Evolutionary conservation across 345 rosid genomes (phyloP).

Genomic region (Salix brachista): DNA sequence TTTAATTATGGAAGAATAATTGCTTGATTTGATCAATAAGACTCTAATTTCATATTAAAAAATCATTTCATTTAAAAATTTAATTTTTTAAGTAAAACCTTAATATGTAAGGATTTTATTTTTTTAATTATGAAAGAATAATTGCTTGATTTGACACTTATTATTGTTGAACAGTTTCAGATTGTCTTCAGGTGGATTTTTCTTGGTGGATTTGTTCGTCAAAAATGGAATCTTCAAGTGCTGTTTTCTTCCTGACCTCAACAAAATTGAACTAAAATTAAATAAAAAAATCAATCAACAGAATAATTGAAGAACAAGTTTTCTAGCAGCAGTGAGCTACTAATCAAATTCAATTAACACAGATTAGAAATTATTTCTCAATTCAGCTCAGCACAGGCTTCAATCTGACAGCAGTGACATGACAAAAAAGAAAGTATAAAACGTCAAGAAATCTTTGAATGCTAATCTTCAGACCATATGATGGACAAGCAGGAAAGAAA

Average conservation of each 20-base stretch:
- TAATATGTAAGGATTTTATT: too few species aligned
- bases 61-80: too few species aligned
- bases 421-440: too few species aligned
- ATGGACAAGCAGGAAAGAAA: too few species aligned
- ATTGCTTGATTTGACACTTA: slow-evolving; percentile 4
- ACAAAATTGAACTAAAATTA: too few species aligned
- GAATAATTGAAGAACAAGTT: not conserved
- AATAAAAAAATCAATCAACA: not conserved
- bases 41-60: too few species aligned
- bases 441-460: too few species aligned
- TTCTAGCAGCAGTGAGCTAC: not conserved
- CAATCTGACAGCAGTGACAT: too few species aligned
- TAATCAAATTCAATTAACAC: not conserved
- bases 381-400: too few species aligned
- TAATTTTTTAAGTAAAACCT: too few species aligned
- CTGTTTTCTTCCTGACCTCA: too few species aligned
- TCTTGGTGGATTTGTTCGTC: slow-evolving; percentile 4
- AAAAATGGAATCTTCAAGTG: not conserved
- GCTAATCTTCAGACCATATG: too few species aligned
- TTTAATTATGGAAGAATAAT: not conserved
- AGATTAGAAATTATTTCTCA: not conserved
- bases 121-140: not conserved
- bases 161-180: not conserved
- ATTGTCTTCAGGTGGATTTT: not conserved
- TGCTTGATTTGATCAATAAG: not conserved